Base-by-base conservation (phyloP, 2,329 filamentous ascomycete genomes). In the Cryphonectria nitschkei region DNA sequence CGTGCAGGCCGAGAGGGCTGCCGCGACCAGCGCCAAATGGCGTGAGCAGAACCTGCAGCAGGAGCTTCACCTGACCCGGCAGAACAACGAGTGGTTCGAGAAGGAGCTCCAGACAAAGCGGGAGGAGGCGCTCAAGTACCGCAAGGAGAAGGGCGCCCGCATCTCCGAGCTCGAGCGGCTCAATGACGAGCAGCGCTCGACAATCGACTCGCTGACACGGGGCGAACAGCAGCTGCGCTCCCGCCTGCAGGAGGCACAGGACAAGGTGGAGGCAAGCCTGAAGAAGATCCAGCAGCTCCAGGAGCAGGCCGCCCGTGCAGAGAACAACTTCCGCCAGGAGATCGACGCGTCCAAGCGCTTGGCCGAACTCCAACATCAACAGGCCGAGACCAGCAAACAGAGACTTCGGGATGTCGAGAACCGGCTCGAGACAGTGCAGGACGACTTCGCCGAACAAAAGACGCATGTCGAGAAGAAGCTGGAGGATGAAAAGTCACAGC, bases 1-100 rank as follows among this genome's bases (percentile, higher is more conserved):
- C 34, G 89, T 94, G 26, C 95, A 98, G 79, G 87, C 90, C 60
- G 90, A 94, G 34, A 93, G 95, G 79, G 93, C 93, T 37, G 89
- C 92, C 34, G 89, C 92, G 2, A 93, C 91, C 56, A 93, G 90
- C 71, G 90, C 94, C 73, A 97, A 94, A 76, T 98, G 97, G 84
- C 91, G 93, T 74, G 94, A 98, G 79, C 94, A 98, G 78, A 92
- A 90, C 41, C 84, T 98, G 16, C 91, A 96, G 80, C 95, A 98
- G 80, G 95, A 98, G 80, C 87, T 98, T 50, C 94, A 97, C 58
- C 86, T 97, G 69, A 89, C 95, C 26, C 94, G 94, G 79, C 92
- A 92, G 77, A 97, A 94, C 82, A 93, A 93, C 74, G 95, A 98
- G 76, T 99, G 94, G 93, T 92, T 96, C 69, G 94, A 98, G 78